Conservation (phyloP, 2,329 filamentous ascomycete species). For the Myriosclerotinia scirpicola region DNA sequence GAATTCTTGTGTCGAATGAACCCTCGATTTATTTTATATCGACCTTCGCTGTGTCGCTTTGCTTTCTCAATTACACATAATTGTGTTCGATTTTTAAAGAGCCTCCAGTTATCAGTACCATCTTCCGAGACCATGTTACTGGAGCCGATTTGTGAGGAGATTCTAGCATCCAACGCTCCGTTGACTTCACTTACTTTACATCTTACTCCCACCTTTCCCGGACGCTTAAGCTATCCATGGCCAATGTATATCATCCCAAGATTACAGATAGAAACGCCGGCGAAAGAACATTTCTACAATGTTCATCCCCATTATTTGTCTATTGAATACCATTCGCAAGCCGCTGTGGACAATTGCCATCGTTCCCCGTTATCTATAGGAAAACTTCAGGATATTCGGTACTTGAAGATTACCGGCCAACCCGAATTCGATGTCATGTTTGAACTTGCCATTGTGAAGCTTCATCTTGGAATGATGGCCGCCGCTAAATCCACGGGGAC, state of each 20-base stretch:
- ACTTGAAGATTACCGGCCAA: conserved; percentile 21
- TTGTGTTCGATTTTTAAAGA: conserved; percentile 19
- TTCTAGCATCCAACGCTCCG: conserved; percentile 11
- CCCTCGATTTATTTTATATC: conserved; percentile 21
- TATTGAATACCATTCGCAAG: conserved; percentile 18
- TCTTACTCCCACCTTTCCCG: conserved; percentile 18
- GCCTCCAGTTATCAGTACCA: conserved; percentile 18
- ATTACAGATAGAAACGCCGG: conserved; percentile 7
- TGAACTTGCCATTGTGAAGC: conserved; percentile 22
- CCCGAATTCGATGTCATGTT: conserved; percentile 20
- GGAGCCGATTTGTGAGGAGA: conserved; percentile 17
- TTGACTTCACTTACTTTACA: conserved; percentile 18
- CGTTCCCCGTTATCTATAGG: conserved; percentile 16
- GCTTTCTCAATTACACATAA: conserved; percentile 14
- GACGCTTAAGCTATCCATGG: conserved; percentile 18
- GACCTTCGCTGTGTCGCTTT: conserved; percentile 20
- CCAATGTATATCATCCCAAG: conserved; percentile 22
- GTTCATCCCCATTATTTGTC: conserved; percentile 21
- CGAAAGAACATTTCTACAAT: conserved; percentile 19
- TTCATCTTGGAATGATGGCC: conserved; percentile 20
- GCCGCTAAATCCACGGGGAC: conserved; percentile 15
- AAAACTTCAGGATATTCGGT: conserved; percentile 15
- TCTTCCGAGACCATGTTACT: conserved; percentile 13
- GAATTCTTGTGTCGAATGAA: conserved; percentile 21
- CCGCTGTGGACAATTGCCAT: conserved; percentile 19